A percentile compares a stretch with the other conserved stretches of the same genome.
Conservation (phyloP, 495 filamentous ascomycete species). For the Penicillium paradoxum region DNA sequence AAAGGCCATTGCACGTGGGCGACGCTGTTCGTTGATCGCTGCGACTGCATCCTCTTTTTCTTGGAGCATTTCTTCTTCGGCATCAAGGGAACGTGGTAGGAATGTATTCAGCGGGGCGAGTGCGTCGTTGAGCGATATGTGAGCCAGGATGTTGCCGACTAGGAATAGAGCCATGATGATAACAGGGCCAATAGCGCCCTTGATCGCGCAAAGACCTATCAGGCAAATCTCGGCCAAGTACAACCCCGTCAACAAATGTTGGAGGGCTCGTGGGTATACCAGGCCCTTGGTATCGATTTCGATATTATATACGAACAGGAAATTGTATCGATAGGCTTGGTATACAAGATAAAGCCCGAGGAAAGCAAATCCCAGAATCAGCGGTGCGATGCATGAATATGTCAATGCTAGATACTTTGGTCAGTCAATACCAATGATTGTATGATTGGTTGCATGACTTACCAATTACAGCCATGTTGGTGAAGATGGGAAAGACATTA, state of each 20-base stretch:
- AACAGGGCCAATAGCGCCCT: slow-evolving; percentile 63
- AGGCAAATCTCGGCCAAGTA: slow-evolving; percentile 81
- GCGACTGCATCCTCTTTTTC: slow-evolving; percentile 32
- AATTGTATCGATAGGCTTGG: slow-evolving; percentile 85
- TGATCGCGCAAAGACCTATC: slow-evolving; percentile 78
- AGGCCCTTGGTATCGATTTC: slow-evolving; percentile 82
- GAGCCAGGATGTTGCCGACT: slow-evolving; percentile 71
- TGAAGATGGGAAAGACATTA: slow-evolving; percentile 79
- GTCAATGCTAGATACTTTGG: slow-evolving; percentile 49
- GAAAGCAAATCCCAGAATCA: slow-evolving; percentile 78
- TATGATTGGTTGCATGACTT: not conserved
- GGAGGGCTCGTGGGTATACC: slow-evolving; percentile 80
- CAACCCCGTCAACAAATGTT: slow-evolving; percentile 78
- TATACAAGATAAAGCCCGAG: slow-evolving; percentile 78
- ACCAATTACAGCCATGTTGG: slow-evolving; percentile 81
- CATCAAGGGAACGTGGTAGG: slow-evolving; percentile 56
- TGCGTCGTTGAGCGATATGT: slow-evolving; percentile 69
- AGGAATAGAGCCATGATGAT: slow-evolving; percentile 75
- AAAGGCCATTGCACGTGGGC: slow-evolving; percentile 32
- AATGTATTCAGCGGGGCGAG: slow-evolving; percentile 70
- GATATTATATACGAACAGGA: slow-evolving; percentile 81
- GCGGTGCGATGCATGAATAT: slow-evolving; percentile 79
- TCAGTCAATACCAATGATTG: not conserved
- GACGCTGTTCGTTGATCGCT: slow-evolving; percentile 21
- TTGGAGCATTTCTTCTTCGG: slow-evolving; percentile 40